A percentile compares a stretch with the other conserved stretches of the same genome.
Conservation (phyloP, 495 filamentous ascomycete species). For the Pseudomonodictys pantanalensis region DNA sequence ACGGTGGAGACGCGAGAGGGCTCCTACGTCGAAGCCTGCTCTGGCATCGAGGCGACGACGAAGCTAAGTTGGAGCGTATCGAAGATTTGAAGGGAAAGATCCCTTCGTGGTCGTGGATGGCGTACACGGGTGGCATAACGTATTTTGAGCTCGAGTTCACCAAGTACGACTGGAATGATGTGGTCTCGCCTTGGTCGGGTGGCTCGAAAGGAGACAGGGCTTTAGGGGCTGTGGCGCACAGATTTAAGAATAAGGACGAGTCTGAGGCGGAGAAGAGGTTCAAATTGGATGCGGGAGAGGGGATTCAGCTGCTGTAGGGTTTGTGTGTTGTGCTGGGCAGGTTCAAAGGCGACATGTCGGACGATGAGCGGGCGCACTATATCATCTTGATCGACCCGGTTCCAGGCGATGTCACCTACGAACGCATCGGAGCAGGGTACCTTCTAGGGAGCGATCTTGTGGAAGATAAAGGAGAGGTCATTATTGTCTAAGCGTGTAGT, state of each 20-base stretch:
- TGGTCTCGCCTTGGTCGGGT: neutral
- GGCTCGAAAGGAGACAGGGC: neutral
- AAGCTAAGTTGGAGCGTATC: neutral
- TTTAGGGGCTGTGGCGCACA: neutral
- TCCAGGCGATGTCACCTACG: neutral
- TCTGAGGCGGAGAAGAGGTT: neutral
- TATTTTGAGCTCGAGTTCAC: neutral
- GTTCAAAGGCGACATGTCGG: neutral
- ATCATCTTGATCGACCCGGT: neutral
- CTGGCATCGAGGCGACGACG: conserved; percentile 8
- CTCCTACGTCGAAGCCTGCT: conserved; percentile 14
- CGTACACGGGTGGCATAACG: conserved; percentile 9
- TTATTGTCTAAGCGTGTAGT: no score
- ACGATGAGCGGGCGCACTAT: neutral
- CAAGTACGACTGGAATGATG: neutral
- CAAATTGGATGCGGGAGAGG: neutral
- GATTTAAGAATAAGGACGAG: neutral
- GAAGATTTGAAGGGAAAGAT: neutral
- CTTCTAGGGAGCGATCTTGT: neutral
- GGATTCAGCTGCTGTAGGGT: neutral
- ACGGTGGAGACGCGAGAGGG: neutral
- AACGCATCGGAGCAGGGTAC: neutral
- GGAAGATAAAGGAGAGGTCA: no score
- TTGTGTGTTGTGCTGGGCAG: neutral
- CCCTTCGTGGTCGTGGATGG: conserved; percentile 27